Percentiles rank a stretch among this genome's conserved stretches.
Evolutionary conservation across 1,139 yeast genomes (phyloP).

Genomic region (Geotrichum bryndzae): DNA sequence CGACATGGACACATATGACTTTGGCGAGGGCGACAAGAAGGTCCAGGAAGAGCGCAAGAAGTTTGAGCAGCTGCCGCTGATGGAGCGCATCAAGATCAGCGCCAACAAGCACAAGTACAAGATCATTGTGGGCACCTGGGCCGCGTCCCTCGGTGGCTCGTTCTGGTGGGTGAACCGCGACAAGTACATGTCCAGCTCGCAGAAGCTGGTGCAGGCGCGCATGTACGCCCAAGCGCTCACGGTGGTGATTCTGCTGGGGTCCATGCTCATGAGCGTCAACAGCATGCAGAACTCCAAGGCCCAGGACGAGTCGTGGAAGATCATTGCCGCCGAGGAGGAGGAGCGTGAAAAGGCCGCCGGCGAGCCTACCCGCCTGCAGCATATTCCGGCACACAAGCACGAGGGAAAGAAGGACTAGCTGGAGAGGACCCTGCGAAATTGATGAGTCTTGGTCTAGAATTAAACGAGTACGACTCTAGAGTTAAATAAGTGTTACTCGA

Average conservation of each 20-base stretch:
- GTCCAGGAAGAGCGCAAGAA: conserved; percentile 14
- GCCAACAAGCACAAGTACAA: conserved; percentile 57
- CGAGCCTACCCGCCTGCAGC: conserved; percentile 10
- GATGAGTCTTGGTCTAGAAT: too few species aligned
- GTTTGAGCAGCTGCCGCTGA: conserved; percentile 7
- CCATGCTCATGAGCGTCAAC: conserved; percentile 32
- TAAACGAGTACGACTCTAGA: too few species aligned
- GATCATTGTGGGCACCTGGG: conserved; percentile 77
- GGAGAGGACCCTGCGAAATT: neutral
- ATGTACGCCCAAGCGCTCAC: conserved; percentile 84
- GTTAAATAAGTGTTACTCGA: neutral
- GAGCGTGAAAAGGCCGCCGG: conserved; percentile 24
- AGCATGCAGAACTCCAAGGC: conserved; percentile 24
- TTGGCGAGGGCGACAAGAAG: conserved; percentile 15
- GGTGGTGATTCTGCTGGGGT: conserved; percentile 34
- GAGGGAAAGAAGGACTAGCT: neutral
- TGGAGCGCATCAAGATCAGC: conserved; percentile 12
- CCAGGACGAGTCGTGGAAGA: conserved; percentile 30
- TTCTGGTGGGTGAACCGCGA: conserved; percentile 74
- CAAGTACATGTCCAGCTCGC: conserved; percentile 69
- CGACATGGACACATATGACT: conserved; percentile 23
- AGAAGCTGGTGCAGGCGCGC: conserved; percentile 88
- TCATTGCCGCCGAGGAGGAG: conserved; percentile 29
- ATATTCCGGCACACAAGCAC: neutral
- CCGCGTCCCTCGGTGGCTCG: conserved; percentile 76